Conservation (phyloP, 2,329 filamentous ascomycete genomes). For the Dothiorella sarmentorum region DNA sequence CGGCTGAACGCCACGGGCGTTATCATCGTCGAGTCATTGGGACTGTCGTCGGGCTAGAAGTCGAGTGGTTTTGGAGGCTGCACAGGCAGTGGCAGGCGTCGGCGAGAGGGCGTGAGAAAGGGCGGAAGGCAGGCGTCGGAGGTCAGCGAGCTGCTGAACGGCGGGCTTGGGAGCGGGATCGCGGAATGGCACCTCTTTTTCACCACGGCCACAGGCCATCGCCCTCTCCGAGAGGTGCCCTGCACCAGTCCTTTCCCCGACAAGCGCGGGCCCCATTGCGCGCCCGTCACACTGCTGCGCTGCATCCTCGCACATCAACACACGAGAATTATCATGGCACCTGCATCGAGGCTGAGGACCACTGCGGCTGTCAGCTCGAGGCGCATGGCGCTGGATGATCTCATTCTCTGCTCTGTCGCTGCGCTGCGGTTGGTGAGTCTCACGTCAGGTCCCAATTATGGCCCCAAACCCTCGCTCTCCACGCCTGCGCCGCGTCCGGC, state of each 20-base stretch:
- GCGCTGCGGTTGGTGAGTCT: slow-evolving; percentile 1
- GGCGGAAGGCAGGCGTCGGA: no score
- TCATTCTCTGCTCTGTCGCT: not conserved
- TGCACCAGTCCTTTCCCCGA: not conserved
- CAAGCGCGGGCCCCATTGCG: not conserved
- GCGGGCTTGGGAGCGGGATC: not conserved
- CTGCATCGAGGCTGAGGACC: no score
- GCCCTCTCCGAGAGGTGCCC: not conserved
- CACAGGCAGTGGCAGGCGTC: not conserved
- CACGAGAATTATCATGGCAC: no score
- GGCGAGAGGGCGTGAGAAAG: no score
- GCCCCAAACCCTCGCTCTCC: not conserved
- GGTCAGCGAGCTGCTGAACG: no score
- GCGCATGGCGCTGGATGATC: not conserved
- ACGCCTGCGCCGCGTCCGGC: not conserved
- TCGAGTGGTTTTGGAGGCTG: not conserved
- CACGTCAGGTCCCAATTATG: slow-evolving; percentile 5
- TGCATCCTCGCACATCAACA: not conserved
- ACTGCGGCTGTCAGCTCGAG: not conserved
- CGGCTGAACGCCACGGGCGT: not conserved
- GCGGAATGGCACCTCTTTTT: not conserved
- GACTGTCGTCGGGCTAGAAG: not conserved
- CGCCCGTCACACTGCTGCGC: not conserved
- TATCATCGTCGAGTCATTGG: not conserved
- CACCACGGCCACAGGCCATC: not conserved